These are phyloP conservation scores for Colletotrichum plurivorum DNA, from an alignment of 2,329 filamentous ascomycete genomes.

Conservation along the genomic window DNA sequence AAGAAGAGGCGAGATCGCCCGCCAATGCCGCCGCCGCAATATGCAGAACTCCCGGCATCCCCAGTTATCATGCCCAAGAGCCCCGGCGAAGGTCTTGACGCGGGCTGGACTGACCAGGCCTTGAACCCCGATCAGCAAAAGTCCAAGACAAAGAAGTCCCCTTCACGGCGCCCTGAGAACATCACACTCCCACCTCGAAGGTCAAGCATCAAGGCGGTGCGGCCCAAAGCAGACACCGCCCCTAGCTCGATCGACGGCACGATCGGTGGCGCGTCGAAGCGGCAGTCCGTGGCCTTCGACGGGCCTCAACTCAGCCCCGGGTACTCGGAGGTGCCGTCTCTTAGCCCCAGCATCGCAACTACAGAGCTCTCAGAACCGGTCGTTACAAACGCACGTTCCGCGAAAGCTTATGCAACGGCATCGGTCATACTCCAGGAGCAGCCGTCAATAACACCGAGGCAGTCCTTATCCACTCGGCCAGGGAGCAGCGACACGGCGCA, in stretches of 20 bases:
- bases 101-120: background rate
- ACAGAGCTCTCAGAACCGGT: conserved; percentile 49
- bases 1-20: conserved; percentile 12
- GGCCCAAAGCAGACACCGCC: background rate
- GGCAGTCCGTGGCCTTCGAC: conserved; percentile 15
- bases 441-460: conserved; percentile 29
- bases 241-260: conserved; percentile 25
- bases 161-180: conserved; percentile 25
- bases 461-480: conserved; percentile 27
- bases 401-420: conserved; percentile 46
- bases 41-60: conserved; percentile 35
- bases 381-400: conserved; percentile 50
- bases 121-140: background rate
- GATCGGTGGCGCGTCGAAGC: conserved; percentile 34
- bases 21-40: conserved; percentile 24
- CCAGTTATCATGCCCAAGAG: conserved; percentile 27
- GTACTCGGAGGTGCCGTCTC: conserved; percentile 44
- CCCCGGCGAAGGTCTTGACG: conserved; percentile 22
- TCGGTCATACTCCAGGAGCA: conserved; percentile 46
- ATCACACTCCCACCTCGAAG: conserved; percentile 21
- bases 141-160: background rate
- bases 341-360: conserved; percentile 51
- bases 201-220: conserved; percentile 19
- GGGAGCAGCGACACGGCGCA: conserved; percentile 33
- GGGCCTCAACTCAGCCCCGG: conserved; percentile 28